A percentile compares a stretch with the other conserved stretches of the same genome.
Evolutionary conservation across 2,329 filamentous ascomycete genomes (phyloP).

Genomic region (Capronia americana): DNA sequence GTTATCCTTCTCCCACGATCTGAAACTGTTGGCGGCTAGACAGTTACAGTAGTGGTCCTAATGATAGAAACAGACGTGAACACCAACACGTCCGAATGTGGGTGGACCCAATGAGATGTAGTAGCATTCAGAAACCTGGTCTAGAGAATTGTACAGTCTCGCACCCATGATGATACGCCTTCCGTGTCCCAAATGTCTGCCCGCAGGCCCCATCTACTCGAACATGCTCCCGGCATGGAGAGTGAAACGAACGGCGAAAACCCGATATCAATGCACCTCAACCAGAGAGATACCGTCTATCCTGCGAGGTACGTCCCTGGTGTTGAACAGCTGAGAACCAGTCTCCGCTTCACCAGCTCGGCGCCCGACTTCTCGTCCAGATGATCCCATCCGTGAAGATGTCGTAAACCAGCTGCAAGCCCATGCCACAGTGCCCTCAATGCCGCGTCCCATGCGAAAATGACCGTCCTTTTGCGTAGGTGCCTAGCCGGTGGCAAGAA

Average conservation of each 20-base stretch:
- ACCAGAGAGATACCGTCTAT: background rate
- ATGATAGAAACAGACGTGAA: background rate
- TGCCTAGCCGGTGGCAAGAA: slow-evolving; percentile 9
- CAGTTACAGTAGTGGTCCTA: background rate
- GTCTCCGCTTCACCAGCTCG: slow-evolving; percentile 13
- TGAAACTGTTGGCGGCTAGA: background rate
- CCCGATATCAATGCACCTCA: slow-evolving; percentile 9
- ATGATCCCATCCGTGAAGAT: background rate
- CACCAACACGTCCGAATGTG: background rate
- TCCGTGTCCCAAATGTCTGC: slow-evolving; percentile 5
- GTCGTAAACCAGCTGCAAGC: slow-evolving; percentile 4
- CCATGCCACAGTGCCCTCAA: background rate
- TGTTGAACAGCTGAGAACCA: slow-evolving; percentile 16
- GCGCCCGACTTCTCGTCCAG: background rate
- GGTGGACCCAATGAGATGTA: slow-evolving; percentile 6
- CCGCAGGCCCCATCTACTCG: slow-evolving; percentile 2
- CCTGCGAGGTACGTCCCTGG: background rate
- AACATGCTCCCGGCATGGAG: slow-evolving; percentile 13
- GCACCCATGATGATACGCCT: slow-evolving; percentile 12
- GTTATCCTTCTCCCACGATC: background rate
- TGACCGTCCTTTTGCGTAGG: slow-evolving; percentile 5
- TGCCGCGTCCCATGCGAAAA: slow-evolving; percentile 4
- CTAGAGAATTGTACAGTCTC: slow-evolving; percentile 14
- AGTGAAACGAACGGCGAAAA: slow-evolving; percentile 7
- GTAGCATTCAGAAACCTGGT: slow-evolving; percentile 10